Evolutionary conservation across 805 yeast genomes (phyloP).

Genomic region (Lipomyces sp.): DNA sequence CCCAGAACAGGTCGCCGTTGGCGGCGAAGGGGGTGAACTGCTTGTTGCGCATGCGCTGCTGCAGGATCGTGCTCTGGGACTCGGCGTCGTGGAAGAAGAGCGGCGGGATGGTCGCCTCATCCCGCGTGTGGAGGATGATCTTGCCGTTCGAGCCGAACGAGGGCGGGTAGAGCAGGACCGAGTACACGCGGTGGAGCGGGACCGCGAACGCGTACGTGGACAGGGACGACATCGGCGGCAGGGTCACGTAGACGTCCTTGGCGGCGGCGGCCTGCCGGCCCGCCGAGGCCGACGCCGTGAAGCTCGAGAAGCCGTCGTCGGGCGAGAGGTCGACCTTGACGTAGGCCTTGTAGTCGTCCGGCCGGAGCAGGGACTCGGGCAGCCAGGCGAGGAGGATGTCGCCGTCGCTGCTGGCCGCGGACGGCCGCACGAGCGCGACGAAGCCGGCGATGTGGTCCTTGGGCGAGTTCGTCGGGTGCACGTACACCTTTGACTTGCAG

Average conservation of each 20-base stretch:
- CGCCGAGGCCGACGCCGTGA: constrained; percentile 17
- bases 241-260: constrained; percentile 42
- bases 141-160: constrained; percentile 85
- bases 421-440: constrained; percentile 59
- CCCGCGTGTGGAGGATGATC: constrained; percentile 63
- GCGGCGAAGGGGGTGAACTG: constrained; percentile 69
- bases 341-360: constrained; percentile 49
- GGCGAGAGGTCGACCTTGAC: constrained; percentile 50
- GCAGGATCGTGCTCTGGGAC: constrained; percentile 66
- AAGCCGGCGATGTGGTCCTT: constrained; percentile 80
- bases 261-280: constrained; percentile 20
- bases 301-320: constrained; percentile 21
- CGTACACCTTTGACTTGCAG: constrained; percentile 54
- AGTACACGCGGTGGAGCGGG: constrained; percentile 58
- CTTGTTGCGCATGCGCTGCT: constrained; percentile 56
- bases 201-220: constrained; percentile 68
- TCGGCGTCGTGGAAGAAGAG: constrained; percentile 91
- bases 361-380: constrained; percentile 48
- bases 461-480: constrained; percentile 75
- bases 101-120: constrained; percentile 67
- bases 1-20: constrained; percentile 69
- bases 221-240: constrained; percentile 52
- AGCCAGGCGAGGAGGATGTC: constrained; percentile 66
- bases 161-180: constrained; percentile 81
- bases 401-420: constrained; percentile 43